Evolutionary conservation across 2,329 filamentous ascomycete genomes (phyloP).

Genomic region (Macroventuria anomochaeta): DNA sequence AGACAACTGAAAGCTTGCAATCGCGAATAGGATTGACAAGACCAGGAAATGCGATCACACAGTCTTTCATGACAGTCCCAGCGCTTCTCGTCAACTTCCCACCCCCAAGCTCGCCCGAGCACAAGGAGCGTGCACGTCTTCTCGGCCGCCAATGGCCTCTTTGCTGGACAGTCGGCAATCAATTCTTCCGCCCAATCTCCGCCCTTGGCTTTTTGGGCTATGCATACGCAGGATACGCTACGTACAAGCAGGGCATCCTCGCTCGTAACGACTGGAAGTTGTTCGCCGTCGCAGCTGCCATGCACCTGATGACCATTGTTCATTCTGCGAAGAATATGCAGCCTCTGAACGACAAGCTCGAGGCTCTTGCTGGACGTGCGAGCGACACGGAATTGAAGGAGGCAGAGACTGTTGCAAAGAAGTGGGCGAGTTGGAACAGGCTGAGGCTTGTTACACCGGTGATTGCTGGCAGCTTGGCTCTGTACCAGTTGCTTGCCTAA

Average conservation of each 20-base stretch:
- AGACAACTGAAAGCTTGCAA: conserved; percentile 1
- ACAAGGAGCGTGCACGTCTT: conserved; percentile 52
- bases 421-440: conserved; percentile 48
- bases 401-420: conserved; percentile 43
- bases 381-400: conserved; percentile 41
- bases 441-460: conserved; percentile 45
- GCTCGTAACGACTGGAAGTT: conserved; percentile 54
- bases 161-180: conserved; percentile 59
- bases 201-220: conserved; percentile 58
- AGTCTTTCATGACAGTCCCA: conserved; percentile 60
- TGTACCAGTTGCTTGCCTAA: conserved; percentile 37
- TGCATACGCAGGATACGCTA: conserved; percentile 52
- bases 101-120: conserved; percentile 48
- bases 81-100: conserved; percentile 58
- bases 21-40: conserved; percentile 1
- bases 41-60: conserved; percentile 60
- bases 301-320: conserved; percentile 57
- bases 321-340: conserved; percentile 61
- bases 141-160: conserved; percentile 59
- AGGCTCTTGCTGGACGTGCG: conserved; percentile 47
- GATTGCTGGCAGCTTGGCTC: conserved; percentile 42
- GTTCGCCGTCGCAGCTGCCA: conserved; percentile 53
- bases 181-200: conserved; percentile 60
- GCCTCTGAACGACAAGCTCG: conserved; percentile 58
- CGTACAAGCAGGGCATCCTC: conserved; percentile 37